Percentiles rank a stretch among this genome's conserved stretches.
These are phyloP conservation scores for Aspergillus sp. DNA, from an alignment of 2,329 filamentous ascomycete species.

Conservation along the genomic window DNA sequence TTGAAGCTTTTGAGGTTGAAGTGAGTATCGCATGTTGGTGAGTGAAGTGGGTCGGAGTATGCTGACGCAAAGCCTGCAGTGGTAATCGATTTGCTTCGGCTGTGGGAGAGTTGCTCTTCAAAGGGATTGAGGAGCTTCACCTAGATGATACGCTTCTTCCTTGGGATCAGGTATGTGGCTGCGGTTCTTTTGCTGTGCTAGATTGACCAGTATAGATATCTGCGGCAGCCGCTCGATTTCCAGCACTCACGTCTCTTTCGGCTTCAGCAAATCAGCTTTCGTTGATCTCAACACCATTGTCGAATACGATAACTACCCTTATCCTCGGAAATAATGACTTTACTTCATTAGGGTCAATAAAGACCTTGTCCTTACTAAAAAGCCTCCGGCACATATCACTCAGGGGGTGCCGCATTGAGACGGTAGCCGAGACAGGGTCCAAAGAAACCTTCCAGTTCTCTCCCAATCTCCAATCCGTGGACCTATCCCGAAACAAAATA, in stretches of 20 bases:
- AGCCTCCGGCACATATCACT: slow-evolving; percentile 60
- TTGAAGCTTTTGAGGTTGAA: slow-evolving; percentile 72
- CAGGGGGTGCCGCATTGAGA: slow-evolving; percentile 74
- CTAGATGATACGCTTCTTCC: slow-evolving; percentile 69
- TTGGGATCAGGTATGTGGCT: slow-evolving; percentile 66
- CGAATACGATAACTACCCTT: slow-evolving; percentile 48
- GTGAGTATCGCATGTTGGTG: slow-evolving; percentile 54
- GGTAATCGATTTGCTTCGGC: slow-evolving; percentile 69
- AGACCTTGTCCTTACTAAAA: slow-evolving; percentile 58
- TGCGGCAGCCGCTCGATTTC: slow-evolving; percentile 38
- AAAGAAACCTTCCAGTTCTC: slow-evolving; percentile 56
- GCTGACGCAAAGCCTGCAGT: slow-evolving; percentile 51
- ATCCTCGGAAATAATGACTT: slow-evolving; percentile 55
- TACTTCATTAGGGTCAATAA: slow-evolving; percentile 42
- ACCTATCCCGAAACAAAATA: slow-evolving; percentile 74
- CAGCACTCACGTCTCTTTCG: slow-evolving; percentile 39
- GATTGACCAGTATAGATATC: slow-evolving; percentile 38
- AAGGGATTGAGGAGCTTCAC: slow-evolving; percentile 62
- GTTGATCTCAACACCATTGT: slow-evolving; percentile 33
- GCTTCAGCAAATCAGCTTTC: slow-evolving; percentile 44
- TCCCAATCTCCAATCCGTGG: slow-evolving; percentile 64
- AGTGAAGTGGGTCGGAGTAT: not conserved
- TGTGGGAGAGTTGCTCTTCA: slow-evolving; percentile 49
- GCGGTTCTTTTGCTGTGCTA: slow-evolving; percentile 13
- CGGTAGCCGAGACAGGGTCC: slow-evolving; percentile 42